phyloP scores from a whole-genome alignment of 805 yeast species.

The Candida maesae region DNA sequence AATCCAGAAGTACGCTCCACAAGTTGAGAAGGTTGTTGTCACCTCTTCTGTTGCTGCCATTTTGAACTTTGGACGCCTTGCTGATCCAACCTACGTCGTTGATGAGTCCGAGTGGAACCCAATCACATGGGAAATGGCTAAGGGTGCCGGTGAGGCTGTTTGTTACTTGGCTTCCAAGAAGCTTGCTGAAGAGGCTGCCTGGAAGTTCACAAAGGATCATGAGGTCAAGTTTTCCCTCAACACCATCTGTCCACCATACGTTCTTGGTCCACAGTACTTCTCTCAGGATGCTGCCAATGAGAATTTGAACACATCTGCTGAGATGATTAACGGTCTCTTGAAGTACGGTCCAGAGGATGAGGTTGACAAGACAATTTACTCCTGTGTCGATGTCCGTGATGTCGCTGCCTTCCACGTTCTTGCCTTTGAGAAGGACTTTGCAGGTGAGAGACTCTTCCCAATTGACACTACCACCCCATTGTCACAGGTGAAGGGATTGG shows the following conservation, averaged over 20 bases:
- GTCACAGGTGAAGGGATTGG: slow-evolving; percentile 8
- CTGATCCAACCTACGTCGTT: slow-evolving; percentile 15
- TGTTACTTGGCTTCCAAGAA: slow-evolving; percentile 58
- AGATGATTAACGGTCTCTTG: slow-evolving; percentile 31
- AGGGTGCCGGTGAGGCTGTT: slow-evolving; percentile 23
- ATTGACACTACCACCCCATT: slow-evolving; percentile 7
- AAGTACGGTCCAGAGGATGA: slow-evolving; percentile 21
- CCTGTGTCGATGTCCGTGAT: slow-evolving; percentile 48
- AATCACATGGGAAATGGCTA: slow-evolving; percentile 43
- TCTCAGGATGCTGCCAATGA: slow-evolving; percentile 36
- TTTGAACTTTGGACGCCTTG: slow-evolving; percentile 15
- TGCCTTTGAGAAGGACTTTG: slow-evolving; percentile 34
- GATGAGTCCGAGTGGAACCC: slow-evolving; percentile 42
- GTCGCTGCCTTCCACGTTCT: slow-evolving; percentile 49
- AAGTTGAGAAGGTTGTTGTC: slow-evolving; percentile 44
- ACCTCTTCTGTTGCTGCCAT: slow-evolving; percentile 60
- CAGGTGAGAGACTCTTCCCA: slow-evolving; percentile 29
- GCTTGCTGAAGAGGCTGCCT: slow-evolving; percentile 55
- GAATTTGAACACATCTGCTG: slow-evolving; percentile 37
- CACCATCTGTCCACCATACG: slow-evolving; percentile 48
- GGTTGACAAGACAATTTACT: not conserved
- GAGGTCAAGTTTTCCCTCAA: slow-evolving; percentile 36
- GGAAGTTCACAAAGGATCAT: slow-evolving; percentile 42
- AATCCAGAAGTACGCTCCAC: slow-evolving; percentile 31
- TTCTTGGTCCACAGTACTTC: slow-evolving; percentile 54